Evolutionary conservation across 345 rosid genomes (phyloP).

Genomic region (Heritiera littoralis): DNA sequence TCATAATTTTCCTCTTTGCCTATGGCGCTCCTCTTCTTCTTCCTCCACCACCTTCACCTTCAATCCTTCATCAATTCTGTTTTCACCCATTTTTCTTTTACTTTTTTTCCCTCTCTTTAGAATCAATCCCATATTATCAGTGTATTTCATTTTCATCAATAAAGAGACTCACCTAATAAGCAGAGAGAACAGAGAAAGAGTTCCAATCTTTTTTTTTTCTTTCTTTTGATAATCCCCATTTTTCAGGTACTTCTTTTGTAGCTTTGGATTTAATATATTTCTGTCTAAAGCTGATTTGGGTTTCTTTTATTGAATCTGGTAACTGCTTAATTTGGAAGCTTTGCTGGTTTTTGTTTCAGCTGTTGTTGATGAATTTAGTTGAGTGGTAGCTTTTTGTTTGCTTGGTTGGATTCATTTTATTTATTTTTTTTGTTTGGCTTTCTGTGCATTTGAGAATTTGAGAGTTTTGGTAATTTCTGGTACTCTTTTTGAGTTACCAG

Average conservation of each 20-base stretch:
- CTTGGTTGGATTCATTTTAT: slow-evolving; percentile 11
- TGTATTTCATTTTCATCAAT: neutral
- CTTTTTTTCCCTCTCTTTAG: slow-evolving; percentile 8
- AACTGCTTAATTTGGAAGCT: slow-evolving; percentile 7
- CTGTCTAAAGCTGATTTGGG: slow-evolving; percentile 10
- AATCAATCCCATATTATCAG: neutral
- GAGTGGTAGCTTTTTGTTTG: slow-evolving; percentile 17
- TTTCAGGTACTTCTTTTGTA: slow-evolving; percentile 17
- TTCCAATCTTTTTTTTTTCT: neutral
- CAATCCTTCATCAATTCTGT: slow-evolving; percentile 9
- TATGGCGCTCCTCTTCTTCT: slow-evolving; percentile 24
- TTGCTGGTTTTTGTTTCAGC: slow-evolving; percentile 12
- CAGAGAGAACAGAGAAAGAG: neutral
- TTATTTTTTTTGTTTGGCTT: neutral
- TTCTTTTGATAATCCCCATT: neutral
- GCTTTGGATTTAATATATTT: slow-evolving; percentile 7
- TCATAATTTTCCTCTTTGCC: neutral
- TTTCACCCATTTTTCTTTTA: neutral
- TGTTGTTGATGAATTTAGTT: neutral
- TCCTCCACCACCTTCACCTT: slow-evolving; percentile 18
- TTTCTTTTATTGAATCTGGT: slow-evolving; percentile 12
- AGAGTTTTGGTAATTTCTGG: slow-evolving; percentile 29
- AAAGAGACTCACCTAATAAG: slow-evolving; percentile 1
- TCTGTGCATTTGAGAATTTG: neutral
- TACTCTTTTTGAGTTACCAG: slow-evolving; percentile 11